Evolutionary conservation across 495 filamentous ascomycete genomes (phyloP), one percentile per base, ranked within the genome.

Genomic region (Achaetomiella virescens): DNA sequence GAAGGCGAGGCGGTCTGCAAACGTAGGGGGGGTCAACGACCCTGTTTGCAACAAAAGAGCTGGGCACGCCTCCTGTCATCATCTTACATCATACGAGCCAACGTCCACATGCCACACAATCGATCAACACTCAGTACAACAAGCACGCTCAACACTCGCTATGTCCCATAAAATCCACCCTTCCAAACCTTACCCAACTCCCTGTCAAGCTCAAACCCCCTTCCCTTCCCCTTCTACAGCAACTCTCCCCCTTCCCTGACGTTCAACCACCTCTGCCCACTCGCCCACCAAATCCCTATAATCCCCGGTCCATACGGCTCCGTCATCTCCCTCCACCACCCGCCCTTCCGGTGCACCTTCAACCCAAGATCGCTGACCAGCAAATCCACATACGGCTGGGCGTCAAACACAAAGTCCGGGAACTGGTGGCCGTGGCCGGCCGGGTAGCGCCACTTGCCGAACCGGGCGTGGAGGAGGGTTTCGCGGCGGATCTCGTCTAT

Each of bases 381-480:
- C 59, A 89, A 57, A 69, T 92, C 89, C 3, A 90, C 65, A 62
- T 91, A 95, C n/a, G 89, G 84, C 41, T 91, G 58, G 2, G 77
- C 79, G 66, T 93, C 88, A 62, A 90, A 91, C 46, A 87, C 83
- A 54, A 89, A 81, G 61, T 89, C 87, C 0, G 85, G 84, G 55
- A 81, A 82, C 54, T 80, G 76, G 20, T 68, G 68, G 0, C 85
- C 87, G 52, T 79, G 82, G 2, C 86, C 87, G 2, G 73, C 77
- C 0, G 84, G 84, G 59, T 84, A 86, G 9, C 88, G 72, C 81
- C 83, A 87, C 56, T 78, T 78, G 0, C 86, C 83, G 61, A 85
- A 91, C 11, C 87, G 80, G 18, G 78, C 79, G 62, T 84, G 75
- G 53, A 92, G 68, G 14, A 81, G 74, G 0, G 84, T 84, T 59